Conservation (phyloP, 2,329 filamentous ascomycete species). For the Cryphonectria radicalis region DNA sequence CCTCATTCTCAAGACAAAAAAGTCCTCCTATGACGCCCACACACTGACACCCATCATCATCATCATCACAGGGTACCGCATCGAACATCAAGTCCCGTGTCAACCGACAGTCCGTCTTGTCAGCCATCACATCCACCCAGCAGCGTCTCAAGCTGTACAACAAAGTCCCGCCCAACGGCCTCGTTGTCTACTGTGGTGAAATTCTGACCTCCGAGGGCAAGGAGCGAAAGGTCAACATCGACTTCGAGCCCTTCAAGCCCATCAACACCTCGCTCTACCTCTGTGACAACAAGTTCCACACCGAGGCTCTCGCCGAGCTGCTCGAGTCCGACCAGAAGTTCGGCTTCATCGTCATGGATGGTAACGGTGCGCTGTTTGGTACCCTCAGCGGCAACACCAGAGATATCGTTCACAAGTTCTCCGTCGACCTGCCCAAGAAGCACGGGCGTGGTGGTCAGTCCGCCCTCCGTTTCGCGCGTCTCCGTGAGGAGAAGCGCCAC, state of each 20-base stretch:
- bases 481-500: constrained; percentile 99
- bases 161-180: constrained; percentile 95
- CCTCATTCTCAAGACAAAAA: constrained; percentile 29
- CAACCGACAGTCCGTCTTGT: constrained; percentile 96
- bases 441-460: constrained; percentile 99
- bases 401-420: constrained; percentile 97
- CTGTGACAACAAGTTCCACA: constrained; percentile 99
- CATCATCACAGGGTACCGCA: constrained; percentile 74
- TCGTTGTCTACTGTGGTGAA: constrained; percentile 99
- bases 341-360: constrained; percentile 99
- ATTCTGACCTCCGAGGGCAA: constrained; percentile 98
- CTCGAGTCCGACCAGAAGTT: constrained; percentile 99
- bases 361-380: constrained; percentile 96
- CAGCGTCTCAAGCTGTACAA: constrained; percentile 99
- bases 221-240: constrained; percentile 99
- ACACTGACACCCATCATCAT: constrained; percentile 10
- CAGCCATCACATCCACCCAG: constrained; percentile 98
- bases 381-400: constrained; percentile 97
- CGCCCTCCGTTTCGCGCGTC: constrained; percentile 97
- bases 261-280: constrained; percentile 99
- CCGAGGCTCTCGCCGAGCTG: constrained; percentile 93
- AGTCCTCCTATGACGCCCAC: background rate
- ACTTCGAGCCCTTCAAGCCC: constrained; percentile 99
- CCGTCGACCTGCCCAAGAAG: constrained; percentile 98
- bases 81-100: constrained; percentile 99